Base-by-base conservation (phyloP, 2,329 filamentous ascomycete genomes). In the Camptophora hylomeconis region DNA sequence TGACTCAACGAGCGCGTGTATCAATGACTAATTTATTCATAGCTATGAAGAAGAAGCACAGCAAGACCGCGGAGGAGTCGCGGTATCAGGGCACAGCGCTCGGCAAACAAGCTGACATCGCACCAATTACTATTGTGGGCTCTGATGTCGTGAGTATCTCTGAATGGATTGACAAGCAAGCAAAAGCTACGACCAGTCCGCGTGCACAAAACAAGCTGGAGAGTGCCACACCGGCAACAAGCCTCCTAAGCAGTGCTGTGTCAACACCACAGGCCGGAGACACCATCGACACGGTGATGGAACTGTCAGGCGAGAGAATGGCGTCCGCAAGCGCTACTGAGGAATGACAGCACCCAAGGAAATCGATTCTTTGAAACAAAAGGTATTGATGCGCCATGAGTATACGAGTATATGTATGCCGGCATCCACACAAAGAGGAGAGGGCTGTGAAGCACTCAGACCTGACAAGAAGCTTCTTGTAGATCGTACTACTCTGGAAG, bases 21-120 rank as follows among this genome's bases (percentile, higher is more conserved):
- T 15, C 25, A 32, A 28, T 35, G 17, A 36, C 24, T 33, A 5
- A 17, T 15, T 11, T 19, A 10, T 14, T n/a, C 15, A 10, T 40
- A 80, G 79, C 75, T 4, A 60, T 95, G 22, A 94, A 92, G 56
- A 89, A 86, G 57, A 93, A 92, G 49, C 81, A 92, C 53, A 84
- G 77, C 57, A 92, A 89, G 45, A 80, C 79, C 1, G 81, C 80
- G 38, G 83, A 92, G 46, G 84, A 92, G 47, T 76, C 77, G 7
- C 77, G 87, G 46, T 92, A 83, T 52, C 72, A 78, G 42, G 83
- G 82, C 17, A 93, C 87, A 0, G 69, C 89, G 0, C 63, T 95
- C 7, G 87, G 87, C 3, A 75, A 75, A 40, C 63, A 67, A 24
- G 68, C 67, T 26, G 82, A 92, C 41, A 69, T 75, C 32, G 72